These are phyloP conservation scores for Linnemannia elongata DNA, from an alignment of 192 early-diverging fungal genomes.

Conservation along the genomic window DNA sequence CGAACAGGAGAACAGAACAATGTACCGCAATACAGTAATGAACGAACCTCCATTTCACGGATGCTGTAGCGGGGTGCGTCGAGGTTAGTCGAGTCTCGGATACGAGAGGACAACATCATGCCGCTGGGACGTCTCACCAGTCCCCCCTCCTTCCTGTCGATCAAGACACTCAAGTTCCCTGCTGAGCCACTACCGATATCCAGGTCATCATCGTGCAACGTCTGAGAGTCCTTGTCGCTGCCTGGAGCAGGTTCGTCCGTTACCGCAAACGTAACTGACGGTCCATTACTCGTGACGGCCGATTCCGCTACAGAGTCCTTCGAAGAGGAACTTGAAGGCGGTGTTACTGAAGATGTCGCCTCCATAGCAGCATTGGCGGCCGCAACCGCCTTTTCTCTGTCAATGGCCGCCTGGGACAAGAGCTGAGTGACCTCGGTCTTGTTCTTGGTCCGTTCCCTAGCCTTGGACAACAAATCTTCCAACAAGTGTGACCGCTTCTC, in stretches of 20 bases:
- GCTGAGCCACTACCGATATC: neutral
- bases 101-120: conserved; percentile 46
- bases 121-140: conserved; percentile 41
- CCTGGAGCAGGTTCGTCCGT: conserved; percentile 17
- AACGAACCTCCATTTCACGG: conserved; percentile 46
- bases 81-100: conserved; percentile 54
- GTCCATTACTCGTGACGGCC: neutral
- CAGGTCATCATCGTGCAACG: neutral
- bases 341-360: neutral
- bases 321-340: neutral
- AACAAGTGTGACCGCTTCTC: conserved; percentile 40
- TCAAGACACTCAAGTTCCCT: neutral
- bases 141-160: conserved; percentile 18
- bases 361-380: neutral
- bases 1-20: too few relatives aligned
- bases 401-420: neutral
- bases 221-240: neutral
- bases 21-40: neutral
- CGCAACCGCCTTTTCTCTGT: conserved; percentile 13
- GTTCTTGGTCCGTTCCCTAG: conserved; percentile 28
- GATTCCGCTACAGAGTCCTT: neutral
- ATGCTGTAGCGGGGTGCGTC: conserved; percentile 54
- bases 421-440: conserved; percentile 12
- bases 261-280: conserved; percentile 27
- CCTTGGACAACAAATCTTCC: conserved; percentile 34